Conservation (phyloP, 768 basidiomycete species). For the Cystobasidiopsis lactophilus region DNA sequence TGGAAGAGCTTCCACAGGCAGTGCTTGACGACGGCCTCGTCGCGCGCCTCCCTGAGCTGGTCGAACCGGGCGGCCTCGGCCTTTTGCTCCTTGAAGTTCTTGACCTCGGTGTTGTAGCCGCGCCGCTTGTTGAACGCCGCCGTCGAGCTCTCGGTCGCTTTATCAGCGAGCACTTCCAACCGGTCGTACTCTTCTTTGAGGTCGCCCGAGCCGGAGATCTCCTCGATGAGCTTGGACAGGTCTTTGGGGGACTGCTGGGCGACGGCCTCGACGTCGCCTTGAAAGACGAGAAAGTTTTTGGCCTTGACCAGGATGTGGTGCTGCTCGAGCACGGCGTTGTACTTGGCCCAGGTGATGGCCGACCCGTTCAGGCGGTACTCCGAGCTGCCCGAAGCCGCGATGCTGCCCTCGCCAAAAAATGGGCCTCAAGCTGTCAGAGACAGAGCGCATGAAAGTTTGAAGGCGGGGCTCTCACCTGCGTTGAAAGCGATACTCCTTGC, state of each 20-base stretch:
- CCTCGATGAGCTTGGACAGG: conserved; percentile 72
- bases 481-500: conserved; percentile 74
- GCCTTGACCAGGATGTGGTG: conserved; percentile 97
- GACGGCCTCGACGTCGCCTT: conserved; percentile 94
- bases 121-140: conserved; percentile 85
- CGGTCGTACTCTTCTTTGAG: conserved; percentile 69
- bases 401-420: conserved; percentile 33
- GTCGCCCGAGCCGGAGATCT: conserved; percentile 79
- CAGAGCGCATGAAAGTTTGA: not conserved
- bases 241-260: conserved; percentile 84
- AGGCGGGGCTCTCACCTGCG: conserved; percentile 47
- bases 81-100: conserved; percentile 93
- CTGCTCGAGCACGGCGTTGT: conserved; percentile 62
- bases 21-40: conserved; percentile 57
- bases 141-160: conserved; percentile 81
- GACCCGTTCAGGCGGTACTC: conserved; percentile 72
- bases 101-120: conserved; percentile 82
- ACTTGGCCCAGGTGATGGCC: conserved; percentile 62
- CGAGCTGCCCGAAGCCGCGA: conserved; percentile 64
- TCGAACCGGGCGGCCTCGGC: conserved; percentile 77
- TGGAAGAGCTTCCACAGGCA: conserved; percentile 74
- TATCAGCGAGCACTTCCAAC: conserved; percentile 64
- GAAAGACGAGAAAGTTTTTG: conserved; percentile 97
- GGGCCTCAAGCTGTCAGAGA: no score
- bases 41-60: conserved; percentile 52